Evolutionary conservation across 2,329 filamentous ascomycete genomes (phyloP).

Genomic region (Calonectria hawksworthii): DNA sequence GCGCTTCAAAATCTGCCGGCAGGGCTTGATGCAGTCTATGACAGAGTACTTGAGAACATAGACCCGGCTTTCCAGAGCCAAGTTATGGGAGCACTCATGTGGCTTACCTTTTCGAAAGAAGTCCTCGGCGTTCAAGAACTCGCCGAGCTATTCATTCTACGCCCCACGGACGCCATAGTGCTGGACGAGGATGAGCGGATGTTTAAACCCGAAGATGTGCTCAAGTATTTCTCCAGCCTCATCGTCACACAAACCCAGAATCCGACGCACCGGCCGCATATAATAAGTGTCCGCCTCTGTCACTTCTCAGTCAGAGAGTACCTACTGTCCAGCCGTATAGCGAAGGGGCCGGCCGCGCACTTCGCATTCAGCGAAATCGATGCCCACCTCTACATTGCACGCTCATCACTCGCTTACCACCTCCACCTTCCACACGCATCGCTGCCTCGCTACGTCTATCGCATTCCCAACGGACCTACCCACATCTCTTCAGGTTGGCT

Average conservation of each 20-base stretch:
- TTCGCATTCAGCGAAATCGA: not conserved
- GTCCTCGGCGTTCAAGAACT: not conserved
- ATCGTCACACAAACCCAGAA: not conserved
- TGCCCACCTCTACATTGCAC: not conserved
- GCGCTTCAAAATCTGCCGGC: not conserved
- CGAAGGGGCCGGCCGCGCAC: not conserved
- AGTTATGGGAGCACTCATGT: not conserved
- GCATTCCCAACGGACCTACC: too few relatives aligned
- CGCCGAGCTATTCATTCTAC: not conserved
- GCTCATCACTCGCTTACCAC: not conserved
- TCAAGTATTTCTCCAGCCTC: not conserved
- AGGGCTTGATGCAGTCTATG: not conserved
- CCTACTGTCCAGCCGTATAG: not conserved
- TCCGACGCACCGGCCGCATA: too few relatives aligned
- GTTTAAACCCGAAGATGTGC: not conserved
- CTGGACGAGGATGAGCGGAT: not conserved
- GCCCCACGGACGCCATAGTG: not conserved
- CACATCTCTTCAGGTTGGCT: too few relatives aligned
- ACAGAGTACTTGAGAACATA: not conserved
- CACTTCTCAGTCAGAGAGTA: not conserved
- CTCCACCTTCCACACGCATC: too few relatives aligned
- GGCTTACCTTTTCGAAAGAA: not conserved
- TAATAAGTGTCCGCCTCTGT: not conserved
- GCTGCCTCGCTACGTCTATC: too few relatives aligned
- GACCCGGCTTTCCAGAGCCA: not conserved